Evolutionary conservation across 2,329 filamentous ascomycete species (phyloP).

Genomic region (Paecilomyces formosus): DNA sequence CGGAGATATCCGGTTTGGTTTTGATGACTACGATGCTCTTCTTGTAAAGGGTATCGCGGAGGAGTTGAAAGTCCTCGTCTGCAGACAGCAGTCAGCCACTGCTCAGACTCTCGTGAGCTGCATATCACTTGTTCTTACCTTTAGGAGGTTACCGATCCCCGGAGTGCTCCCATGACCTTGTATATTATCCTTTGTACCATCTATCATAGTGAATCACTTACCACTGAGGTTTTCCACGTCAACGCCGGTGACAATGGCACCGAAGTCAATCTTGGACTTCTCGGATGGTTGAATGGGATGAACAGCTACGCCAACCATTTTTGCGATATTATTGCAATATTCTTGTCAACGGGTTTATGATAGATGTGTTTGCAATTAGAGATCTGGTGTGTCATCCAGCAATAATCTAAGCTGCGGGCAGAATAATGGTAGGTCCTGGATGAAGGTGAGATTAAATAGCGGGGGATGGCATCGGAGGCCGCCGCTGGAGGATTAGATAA

Average conservation of each 20-base stretch:
- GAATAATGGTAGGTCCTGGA: no score
- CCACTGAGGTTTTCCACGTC: conserved; percentile 57
- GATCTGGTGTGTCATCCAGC: neutral
- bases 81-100: conserved; percentile 1
- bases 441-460: neutral
- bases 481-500: neutral
- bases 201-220: conserved; percentile 31
- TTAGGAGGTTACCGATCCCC: conserved; percentile 54
- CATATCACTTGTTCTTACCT: conserved; percentile 8
- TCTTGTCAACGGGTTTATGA: no score
- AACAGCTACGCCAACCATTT: conserved; percentile 9
- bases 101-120: neutral
- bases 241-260: conserved; percentile 50
- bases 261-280: conserved; percentile 47
- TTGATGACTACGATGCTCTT: conserved; percentile 67
- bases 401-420: no score
- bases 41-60: conserved; percentile 59
- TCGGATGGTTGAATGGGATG: conserved; percentile 15
- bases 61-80: conserved; percentile 57
- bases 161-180: conserved; percentile 45
- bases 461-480: neutral
- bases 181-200: conserved; percentile 11
- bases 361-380: no score
- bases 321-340: neutral
- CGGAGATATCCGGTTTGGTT: conserved; percentile 55